phyloP scores from a whole-genome alignment of 352 stramenopile species.

The Phytophthora podocarpi region DNA sequence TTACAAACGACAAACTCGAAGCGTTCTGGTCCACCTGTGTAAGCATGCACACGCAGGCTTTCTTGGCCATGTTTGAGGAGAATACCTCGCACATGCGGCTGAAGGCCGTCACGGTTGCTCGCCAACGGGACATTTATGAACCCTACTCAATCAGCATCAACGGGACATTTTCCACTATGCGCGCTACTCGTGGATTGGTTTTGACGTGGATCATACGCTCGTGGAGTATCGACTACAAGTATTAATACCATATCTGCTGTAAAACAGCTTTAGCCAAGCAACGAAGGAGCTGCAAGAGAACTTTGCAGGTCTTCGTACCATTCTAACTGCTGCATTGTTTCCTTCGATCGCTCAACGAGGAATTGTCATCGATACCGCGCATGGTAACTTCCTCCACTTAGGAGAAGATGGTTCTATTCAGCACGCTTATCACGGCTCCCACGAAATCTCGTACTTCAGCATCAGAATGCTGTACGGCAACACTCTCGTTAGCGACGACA shows the following conservation, averaged over 20 bases:
- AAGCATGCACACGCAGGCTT: constrained; percentile 40
- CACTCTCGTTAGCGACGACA: constrained; percentile 22
- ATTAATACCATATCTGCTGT: constrained; percentile 50
- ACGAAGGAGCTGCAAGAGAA: constrained; percentile 50
- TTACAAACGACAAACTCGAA: constrained; percentile 49
- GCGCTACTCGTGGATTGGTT: constrained; percentile 61
- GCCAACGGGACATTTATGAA: constrained; percentile 28
- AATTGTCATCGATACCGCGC: constrained; percentile 45
- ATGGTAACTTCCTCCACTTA: constrained; percentile 56
- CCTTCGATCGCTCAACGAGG: constrained; percentile 51
- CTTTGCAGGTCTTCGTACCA: constrained; percentile 43
- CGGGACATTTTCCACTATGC: constrained; percentile 41
- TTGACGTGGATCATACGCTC: constrained; percentile 62
- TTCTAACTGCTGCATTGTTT: constrained; percentile 33
- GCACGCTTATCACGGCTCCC: constrained; percentile 50
- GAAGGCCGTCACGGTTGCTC: constrained; percentile 42
- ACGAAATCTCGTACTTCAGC: constrained; percentile 54
- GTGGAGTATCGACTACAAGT: constrained; percentile 55
- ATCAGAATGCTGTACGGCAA: constrained; percentile 46
- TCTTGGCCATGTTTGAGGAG: constrained; percentile 42
- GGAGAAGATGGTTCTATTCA: constrained; percentile 48
- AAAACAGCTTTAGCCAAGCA: constrained; percentile 46
- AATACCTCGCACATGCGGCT: constrained; percentile 39
- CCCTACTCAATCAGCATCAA: constrained; percentile 38
- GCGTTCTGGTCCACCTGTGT: constrained; percentile 49